These are phyloP conservation scores for Citrus hindsii DNA, from an alignment of 345 rosid species.

Conservation along the genomic window DNA sequence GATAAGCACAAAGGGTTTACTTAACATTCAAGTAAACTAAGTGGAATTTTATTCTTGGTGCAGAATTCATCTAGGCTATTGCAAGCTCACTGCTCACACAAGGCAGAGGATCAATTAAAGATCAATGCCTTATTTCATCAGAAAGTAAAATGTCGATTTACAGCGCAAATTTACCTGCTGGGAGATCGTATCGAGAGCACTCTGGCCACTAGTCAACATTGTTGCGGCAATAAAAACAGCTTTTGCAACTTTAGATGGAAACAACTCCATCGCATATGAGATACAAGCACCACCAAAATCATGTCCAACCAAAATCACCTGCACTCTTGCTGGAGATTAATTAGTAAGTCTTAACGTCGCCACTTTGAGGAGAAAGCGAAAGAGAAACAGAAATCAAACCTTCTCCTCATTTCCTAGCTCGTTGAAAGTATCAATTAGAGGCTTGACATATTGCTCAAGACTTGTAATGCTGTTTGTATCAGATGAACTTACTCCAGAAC, in stretches of 20 bases:
- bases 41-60: too few relatives aligned
- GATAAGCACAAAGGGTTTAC: not conserved
- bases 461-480: slow-evolving; percentile 39
- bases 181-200: slow-evolving; percentile 33
- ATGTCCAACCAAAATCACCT: slow-evolving; percentile 48
- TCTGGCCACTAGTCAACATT: slow-evolving; percentile 37
- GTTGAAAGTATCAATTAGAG: slow-evolving; percentile 28
- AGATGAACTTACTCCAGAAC: slow-evolving; percentile 50
- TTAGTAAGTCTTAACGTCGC: not conserved
- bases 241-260: slow-evolving; percentile 38
- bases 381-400: slow-evolving; percentile 11
- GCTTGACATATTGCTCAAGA: slow-evolving; percentile 35
- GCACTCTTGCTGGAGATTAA: not conserved
- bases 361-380: not conserved
- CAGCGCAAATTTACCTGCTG: slow-evolving; percentile 28
- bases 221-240: slow-evolving; percentile 42
- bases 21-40: too few relatives aligned
- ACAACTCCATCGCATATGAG: slow-evolving; percentile 43
- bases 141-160: too few relatives aligned
- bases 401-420: slow-evolving; percentile 28
- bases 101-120: not conserved
- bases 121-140: too few relatives aligned
- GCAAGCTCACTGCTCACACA: not conserved
- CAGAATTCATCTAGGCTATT: too few relatives aligned
- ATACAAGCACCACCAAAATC: slow-evolving; percentile 48